Base-by-base conservation (phyloP, 2,329 filamentous ascomycete species). In the Hypoxylon sp. region DNA sequence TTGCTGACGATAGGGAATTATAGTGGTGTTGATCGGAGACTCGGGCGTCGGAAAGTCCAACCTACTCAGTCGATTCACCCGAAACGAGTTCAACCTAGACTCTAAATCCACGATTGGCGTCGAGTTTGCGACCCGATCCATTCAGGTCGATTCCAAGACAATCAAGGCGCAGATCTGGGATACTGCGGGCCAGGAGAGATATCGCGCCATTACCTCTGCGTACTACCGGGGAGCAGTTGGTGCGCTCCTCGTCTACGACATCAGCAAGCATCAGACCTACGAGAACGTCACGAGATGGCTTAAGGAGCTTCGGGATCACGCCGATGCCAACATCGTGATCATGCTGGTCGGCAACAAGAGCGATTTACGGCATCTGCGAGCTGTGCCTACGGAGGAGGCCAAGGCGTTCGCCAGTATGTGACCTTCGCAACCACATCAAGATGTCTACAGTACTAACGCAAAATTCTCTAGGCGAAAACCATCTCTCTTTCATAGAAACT, bases 161-260 rank as follows among this genome's bases (percentile, higher is more conserved):
- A 99, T 99, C 90, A 99, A 99, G 88, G 96, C 96, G 76, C 96
- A 99, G 86, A 99, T 99, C 79, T 99, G 97, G 96, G 96, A 99
- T 86, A 99, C 96, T 65, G 96, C 96, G 74, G 96, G 96, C 75
- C 96, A 99, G 86, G 96, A 99, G 85, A 92, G 96, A 81, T 99
- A 98, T 86, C 93, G 97, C 80, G 96, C 96, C 81, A 99, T 99
- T 82, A 99, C 96, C 75, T 98, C 96, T 67, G 96, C 96, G 75
- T 99, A 99, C 87, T 99, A 99, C 84, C 92, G 96, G 77, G 97
- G 96, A 78, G 97, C 96, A 60, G 96, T 99, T 63, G 96, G 96
- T 76, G 96, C 96, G 71, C 90, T 99, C 67, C 93, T 99, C 72
- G 96, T 99, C 79, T 99, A 99, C 86, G 95, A 99, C 82, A 98